Evolutionary conservation across 805 yeast species (phyloP).

Genomic region (Phaffomyces thermotolerans): DNA sequence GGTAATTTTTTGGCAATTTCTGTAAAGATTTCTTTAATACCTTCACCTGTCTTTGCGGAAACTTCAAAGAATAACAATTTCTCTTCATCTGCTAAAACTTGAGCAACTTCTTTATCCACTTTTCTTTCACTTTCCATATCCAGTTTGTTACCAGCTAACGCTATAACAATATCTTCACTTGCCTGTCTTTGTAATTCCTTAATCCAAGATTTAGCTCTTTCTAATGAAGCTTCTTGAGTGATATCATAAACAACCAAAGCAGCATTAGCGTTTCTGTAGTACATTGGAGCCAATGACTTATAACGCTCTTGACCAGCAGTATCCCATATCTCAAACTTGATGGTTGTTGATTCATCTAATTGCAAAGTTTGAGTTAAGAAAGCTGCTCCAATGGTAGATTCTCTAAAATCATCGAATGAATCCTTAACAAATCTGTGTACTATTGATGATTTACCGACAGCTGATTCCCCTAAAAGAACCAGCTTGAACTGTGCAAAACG

Average conservation of each 20-base stretch:
- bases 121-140: slow-evolving; percentile 50
- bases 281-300: slow-evolving; percentile 77
- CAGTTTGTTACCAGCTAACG: slow-evolving; percentile 70
- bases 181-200: slow-evolving; percentile 68
- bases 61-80: slow-evolving; percentile 45
- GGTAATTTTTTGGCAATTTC: slow-evolving; percentile 43
- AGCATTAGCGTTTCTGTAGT: slow-evolving; percentile 73
- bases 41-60: slow-evolving; percentile 51
- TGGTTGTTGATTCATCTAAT: slow-evolving; percentile 35
- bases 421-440: slow-evolving; percentile 73
- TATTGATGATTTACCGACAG: slow-evolving; percentile 80
- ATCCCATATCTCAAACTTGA: slow-evolving; percentile 55
- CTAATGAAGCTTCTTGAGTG: slow-evolving; percentile 55
- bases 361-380: slow-evolving; percentile 76
- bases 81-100: slow-evolving; percentile 48
- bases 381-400: slow-evolving; percentile 98
- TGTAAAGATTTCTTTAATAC: slow-evolving; percentile 40
- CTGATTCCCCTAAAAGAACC: slow-evolving; percentile 57
- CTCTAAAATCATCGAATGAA: slow-evolving; percentile 69
- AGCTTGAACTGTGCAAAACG: slow-evolving; percentile 50
- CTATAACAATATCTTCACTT: slow-evolving; percentile 52
- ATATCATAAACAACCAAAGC: slow-evolving; percentile 76
- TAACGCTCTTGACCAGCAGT: slow-evolving; percentile 95
- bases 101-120: slow-evolving; percentile 38
- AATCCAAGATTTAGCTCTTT: slow-evolving; percentile 70